phyloP scores from a whole-genome alignment of 2,329 filamentous ascomycete species.

The Cytospora piceicola region DNA sequence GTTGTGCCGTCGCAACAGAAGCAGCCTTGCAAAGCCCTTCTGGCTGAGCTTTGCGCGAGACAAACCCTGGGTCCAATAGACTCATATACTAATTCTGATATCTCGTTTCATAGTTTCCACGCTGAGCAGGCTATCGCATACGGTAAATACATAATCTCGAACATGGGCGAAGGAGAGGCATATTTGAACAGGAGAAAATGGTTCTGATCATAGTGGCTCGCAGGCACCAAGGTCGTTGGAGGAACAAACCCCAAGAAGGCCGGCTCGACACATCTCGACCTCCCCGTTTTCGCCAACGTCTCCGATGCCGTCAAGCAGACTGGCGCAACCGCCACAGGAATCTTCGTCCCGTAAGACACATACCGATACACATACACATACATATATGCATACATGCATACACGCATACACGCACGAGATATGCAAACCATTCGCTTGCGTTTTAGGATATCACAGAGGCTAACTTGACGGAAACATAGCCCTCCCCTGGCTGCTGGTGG shows the following conservation, averaged over 20 bases:
- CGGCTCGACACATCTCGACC: constrained; percentile 83
- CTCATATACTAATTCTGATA: constrained; percentile 39
- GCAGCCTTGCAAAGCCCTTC: constrained; percentile 7
- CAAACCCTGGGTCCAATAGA: not conserved
- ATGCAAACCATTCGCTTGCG: not conserved
- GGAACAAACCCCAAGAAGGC: constrained; percentile 99
- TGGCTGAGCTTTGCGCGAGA: constrained; percentile 10
- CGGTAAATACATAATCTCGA: constrained; percentile 59
- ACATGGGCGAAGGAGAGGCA: constrained; percentile 16
- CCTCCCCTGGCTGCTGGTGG: constrained; percentile 89
- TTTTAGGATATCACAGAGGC: not conserved
- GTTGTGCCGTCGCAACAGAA: not conserved
- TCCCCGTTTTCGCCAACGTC: constrained; percentile 91
- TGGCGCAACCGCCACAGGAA: constrained; percentile 86
- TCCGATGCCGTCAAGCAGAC: constrained; percentile 86
- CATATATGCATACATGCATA: not conserved
- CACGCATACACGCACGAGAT: not conserved
- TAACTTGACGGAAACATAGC: constrained; percentile 48
- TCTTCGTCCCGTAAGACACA: constrained; percentile 87
- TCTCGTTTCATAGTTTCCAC: constrained; percentile 73
- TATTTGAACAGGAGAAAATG: constrained; percentile 8
- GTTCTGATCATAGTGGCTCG: constrained; percentile 27
- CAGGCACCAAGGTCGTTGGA: constrained; percentile 95
- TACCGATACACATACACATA: constrained; percentile 41
- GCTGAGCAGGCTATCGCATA: constrained; percentile 98